Conservation (phyloP, 2,329 filamentous ascomycete species). For the Neofusicoccum umdonicola region DNA sequence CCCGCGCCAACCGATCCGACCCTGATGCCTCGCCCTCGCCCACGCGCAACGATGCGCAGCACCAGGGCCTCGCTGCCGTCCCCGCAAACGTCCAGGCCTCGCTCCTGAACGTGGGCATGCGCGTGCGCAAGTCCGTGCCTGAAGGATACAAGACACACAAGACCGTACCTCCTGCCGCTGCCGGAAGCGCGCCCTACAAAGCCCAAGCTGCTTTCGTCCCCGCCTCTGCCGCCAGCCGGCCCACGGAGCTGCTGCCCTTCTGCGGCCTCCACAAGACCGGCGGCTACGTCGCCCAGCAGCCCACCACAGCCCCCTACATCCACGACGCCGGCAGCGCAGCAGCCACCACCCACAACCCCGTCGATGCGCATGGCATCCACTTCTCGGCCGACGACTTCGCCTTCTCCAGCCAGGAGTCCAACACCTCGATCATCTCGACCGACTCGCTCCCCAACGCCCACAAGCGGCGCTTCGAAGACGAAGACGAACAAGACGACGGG, state of each 20-base stretch:
- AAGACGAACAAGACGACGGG: slow-evolving; percentile 39
- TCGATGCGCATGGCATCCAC: slow-evolving; percentile 11
- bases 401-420: slow-evolving; percentile 33
- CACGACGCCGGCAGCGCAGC: slow-evolving; percentile 37
- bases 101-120: slow-evolving; percentile 90
- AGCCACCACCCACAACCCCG: slow-evolving; percentile 22
- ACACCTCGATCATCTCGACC: slow-evolving; percentile 28
- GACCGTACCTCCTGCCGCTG: slow-evolving; percentile 20
- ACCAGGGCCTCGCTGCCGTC: slow-evolving; percentile 39
- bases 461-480: slow-evolving; percentile 40
- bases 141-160: slow-evolving; percentile 86
- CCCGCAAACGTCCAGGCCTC: slow-evolving; percentile 71
- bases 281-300: slow-evolving; percentile 42
- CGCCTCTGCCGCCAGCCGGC: slow-evolving; percentile 19
- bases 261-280: slow-evolving; percentile 77
- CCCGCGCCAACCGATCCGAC: slow-evolving; percentile 25
- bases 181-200: background rate
- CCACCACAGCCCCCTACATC: slow-evolving; percentile 37
- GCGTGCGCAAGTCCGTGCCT: slow-evolving; percentile 85
- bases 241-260: slow-evolving; percentile 71
- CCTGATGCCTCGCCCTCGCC: background rate
- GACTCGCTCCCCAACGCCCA: slow-evolving; percentile 32
- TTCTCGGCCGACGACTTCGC: slow-evolving; percentile 34
- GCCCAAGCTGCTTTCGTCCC: background rate
- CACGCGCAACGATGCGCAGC: background rate